Conservation (phyloP, 208 protist species). For the Naegleria lovaniensis region DNA sequence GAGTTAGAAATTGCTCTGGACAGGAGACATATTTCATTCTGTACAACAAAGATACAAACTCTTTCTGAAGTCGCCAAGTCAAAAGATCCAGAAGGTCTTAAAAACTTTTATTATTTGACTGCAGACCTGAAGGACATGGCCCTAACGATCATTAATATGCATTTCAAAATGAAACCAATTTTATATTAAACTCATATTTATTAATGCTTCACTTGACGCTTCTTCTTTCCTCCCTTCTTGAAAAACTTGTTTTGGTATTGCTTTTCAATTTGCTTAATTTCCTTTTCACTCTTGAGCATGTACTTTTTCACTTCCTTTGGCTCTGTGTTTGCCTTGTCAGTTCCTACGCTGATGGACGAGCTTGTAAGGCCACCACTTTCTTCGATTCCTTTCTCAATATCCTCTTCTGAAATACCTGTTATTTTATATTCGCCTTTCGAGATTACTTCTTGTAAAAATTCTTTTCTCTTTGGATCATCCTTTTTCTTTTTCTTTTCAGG, state of each 20-base stretch:
- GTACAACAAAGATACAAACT: slow-evolving; percentile 74
- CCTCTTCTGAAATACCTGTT: not conserved
- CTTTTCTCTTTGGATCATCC: not conserved
- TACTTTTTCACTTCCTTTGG: not conserved
- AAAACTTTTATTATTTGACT: slow-evolving; percentile 80
- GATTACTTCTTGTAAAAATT: not conserved
- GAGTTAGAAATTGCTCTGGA: slow-evolving; percentile 77
- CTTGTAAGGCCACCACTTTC: not conserved
- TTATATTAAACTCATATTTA: not conserved
- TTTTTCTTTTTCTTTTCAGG: not conserved
- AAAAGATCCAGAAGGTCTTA: slow-evolving; percentile 79
- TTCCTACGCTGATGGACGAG: not conserved
- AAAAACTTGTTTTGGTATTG: not conserved
- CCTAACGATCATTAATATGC: slow-evolving; percentile 74
- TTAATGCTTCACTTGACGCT: not conserved
- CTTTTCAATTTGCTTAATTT: not conserved
- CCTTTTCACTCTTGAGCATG: not conserved
- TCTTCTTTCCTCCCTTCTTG: slow-evolving; percentile 4
- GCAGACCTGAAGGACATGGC: slow-evolving; percentile 79
- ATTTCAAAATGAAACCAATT: slow-evolving; percentile 71
- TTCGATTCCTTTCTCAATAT: not conserved
- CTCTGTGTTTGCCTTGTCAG: not conserved
- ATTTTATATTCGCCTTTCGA: not conserved
- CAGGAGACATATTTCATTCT: slow-evolving; percentile 80
- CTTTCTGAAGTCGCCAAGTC: slow-evolving; percentile 68